These are phyloP conservation scores for Chlorella sp. DNA, from an alignment of 139 green algal genomes.

Conservation along the genomic window DNA sequence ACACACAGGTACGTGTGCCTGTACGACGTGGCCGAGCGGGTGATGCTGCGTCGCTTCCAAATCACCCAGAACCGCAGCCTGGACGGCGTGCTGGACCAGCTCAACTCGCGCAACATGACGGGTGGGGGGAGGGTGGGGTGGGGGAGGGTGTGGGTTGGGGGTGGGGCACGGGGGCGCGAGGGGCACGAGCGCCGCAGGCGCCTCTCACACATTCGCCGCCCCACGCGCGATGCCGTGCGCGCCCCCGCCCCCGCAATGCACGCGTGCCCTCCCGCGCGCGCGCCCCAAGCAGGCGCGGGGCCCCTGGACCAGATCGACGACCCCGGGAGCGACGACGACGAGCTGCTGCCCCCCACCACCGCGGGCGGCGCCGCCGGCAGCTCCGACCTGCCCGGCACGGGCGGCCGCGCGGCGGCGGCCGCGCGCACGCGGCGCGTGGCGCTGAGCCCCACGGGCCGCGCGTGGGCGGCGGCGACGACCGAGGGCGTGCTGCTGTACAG, in stretches of 20 bases:
- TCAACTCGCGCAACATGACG: constrained; percentile 91
- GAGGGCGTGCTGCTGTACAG: constrained; percentile 91
- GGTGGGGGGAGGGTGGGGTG: constrained; percentile 1
- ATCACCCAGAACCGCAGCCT: constrained; percentile 79
- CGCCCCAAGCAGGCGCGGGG: constrained; percentile 76
- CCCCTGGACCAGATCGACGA: constrained; percentile 83
- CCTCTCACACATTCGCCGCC: too few species aligned
- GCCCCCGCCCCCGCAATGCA: too few species aligned
- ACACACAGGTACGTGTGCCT: constrained; percentile 86
- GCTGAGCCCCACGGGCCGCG: constrained; percentile 83
- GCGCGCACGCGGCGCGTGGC: constrained; percentile 29
- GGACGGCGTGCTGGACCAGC: constrained; percentile 91
- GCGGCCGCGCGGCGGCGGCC: constrained; percentile 22
- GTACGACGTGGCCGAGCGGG: constrained; percentile 91
- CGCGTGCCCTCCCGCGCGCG: too few species aligned
- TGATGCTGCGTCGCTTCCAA: constrained; percentile 91
- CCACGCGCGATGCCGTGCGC: too few species aligned
- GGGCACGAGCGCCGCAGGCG: too few species aligned
- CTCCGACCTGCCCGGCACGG: constrained; percentile 46
- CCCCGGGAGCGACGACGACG: constrained; percentile 49
- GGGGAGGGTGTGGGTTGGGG: too few species aligned
- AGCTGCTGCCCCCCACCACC: constrained; percentile 37
- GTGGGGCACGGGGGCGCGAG: too few species aligned
- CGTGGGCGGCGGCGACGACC: constrained; percentile 90
- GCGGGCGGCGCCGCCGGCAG: constrained; percentile 31